Percentiles rank a stretch among this genome's conserved stretches.
These are phyloP conservation scores for Coemansia sp. DNA, from an alignment of 192 early-diverging fungal species.

Conservation along the genomic window DNA sequence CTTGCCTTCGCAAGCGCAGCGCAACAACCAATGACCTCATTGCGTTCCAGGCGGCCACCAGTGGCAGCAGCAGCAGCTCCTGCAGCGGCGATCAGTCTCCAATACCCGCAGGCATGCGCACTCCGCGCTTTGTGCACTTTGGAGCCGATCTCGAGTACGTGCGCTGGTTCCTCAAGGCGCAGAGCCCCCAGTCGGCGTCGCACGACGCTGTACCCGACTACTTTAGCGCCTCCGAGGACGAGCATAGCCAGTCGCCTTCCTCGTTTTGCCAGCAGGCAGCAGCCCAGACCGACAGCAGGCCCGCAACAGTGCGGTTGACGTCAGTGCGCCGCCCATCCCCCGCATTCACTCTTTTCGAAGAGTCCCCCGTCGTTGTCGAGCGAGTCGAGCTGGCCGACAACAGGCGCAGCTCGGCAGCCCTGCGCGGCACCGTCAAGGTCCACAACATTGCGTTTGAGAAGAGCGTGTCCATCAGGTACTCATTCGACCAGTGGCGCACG, in stretches of 20 bases:
- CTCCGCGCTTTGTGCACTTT: slow-evolving; percentile 70
- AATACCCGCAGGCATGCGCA: slow-evolving; percentile 22
- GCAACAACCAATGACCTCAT: slow-evolving; percentile 13
- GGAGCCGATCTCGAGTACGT: slow-evolving; percentile 69
- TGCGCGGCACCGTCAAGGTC: slow-evolving; percentile 73
- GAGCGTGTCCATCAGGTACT: slow-evolving; percentile 75
- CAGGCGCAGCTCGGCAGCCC: slow-evolving; percentile 44
- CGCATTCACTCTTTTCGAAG: slow-evolving; percentile 52
- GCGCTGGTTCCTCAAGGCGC: slow-evolving; percentile 69
- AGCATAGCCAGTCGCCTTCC: neutral
- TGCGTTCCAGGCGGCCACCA: neutral
- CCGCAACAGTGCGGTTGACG: slow-evolving; percentile 38
- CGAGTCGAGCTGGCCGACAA: slow-evolving; percentile 55
- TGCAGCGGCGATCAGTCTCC: neutral
- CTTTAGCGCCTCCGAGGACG: slow-evolving; percentile 27
- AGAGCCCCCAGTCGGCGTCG: slow-evolving; percentile 62
- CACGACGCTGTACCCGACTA: slow-evolving; percentile 40
- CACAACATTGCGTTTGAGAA: slow-evolving; percentile 90
- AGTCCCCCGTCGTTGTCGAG: slow-evolving; percentile 62
- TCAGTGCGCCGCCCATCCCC: slow-evolving; percentile 44
- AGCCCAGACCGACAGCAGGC: neutral
- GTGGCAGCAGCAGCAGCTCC: neutral
- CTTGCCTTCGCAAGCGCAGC: slow-evolving; percentile 43
- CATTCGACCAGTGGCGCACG: slow-evolving; percentile 81
- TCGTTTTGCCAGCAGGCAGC: neutral